Evolutionary conservation across 1,284 basidiomycete species (phyloP), one percentile per base, ranked within the genome.

Genomic region (Ceratorhiza oryzae-sativae): DNA sequence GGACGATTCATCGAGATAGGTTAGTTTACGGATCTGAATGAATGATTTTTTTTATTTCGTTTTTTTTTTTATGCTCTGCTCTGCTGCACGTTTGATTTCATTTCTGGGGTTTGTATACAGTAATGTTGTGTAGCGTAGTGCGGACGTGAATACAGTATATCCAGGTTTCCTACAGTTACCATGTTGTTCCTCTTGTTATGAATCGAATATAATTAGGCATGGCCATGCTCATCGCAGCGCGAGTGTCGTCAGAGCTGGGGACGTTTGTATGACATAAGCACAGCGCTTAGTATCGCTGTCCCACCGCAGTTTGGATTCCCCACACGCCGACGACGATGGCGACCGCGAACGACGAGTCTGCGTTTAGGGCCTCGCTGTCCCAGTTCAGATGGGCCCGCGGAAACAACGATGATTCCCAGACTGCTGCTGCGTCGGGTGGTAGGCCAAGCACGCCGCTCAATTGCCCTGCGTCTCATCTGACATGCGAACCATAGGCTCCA

Each of bases 361-460:
- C 55, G 32, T 75, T 75, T 58, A 71, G 74, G 41, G 34, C 70
- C 3, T 62, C 74, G 10, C 71, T 75, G 13, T 71, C 68, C 32
- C 74, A 93, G 74, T 96, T 96, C 77, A 87, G 93, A 75, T 96
- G 94, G 94, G 90, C 93, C 0, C 84, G 88, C 73, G 88, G 90
- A 3, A 85, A 83, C 32, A 89, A 86, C 60, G 89, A 94, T 80
- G 92, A 94, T 76, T 90, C 90, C 0, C 85, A 86, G 67, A 80
- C 81, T 6, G 79, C 83, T 25, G 80, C 81, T 18, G 75, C 79
- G 58, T 74, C 78, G 15, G 73, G 79, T 42, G 13, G 34, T 58
- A 20, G 36, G 56, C 10, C 75, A 80, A 20, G 76, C 78, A 62
- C 20, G 9, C n/a, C 27, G 23, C 49, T 25, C 18, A 25, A 15